A percentile compares a stretch with the other conserved stretches of the same genome.
Evolutionary conservation across 257 asterid genomes (phyloP).

Genomic region (Plantago major): DNA sequence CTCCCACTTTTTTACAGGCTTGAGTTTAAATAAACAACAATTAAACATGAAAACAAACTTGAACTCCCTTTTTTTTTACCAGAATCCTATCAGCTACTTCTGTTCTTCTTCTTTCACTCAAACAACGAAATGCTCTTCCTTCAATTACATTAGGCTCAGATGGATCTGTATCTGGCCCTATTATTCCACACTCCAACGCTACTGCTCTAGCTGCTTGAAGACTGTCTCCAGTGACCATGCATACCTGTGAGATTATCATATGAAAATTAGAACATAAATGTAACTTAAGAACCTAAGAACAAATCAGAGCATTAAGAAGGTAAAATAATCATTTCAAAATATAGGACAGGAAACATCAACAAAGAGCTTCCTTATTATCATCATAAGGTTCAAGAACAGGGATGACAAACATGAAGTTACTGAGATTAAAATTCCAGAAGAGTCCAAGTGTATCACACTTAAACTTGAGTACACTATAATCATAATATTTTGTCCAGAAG

Average conservation of each 20-base stretch:
- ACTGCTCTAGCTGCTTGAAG: constrained; percentile 86
- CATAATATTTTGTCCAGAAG: background rate
- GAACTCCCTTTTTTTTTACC: constrained; percentile 31
- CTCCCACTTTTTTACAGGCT: too few relatives aligned
- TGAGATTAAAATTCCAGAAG: background rate
- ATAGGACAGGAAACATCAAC: background rate
- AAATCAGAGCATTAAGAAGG: too few relatives aligned
- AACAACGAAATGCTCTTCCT: constrained; percentile 66
- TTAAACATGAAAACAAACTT: too few relatives aligned
- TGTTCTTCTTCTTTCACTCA: constrained; percentile 53
- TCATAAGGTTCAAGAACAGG: background rate
- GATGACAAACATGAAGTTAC: background rate
- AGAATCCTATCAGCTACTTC: constrained; percentile 77
- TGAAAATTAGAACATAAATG: constrained; percentile 11
- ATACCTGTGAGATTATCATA: constrained; percentile 43
- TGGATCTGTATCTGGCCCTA: constrained; percentile 61
- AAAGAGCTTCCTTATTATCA: background rate
- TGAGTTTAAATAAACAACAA: too few relatives aligned
- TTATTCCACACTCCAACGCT: constrained; percentile 91
- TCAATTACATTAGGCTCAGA: constrained; percentile 82
- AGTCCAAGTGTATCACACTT: background rate
- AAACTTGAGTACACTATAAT: background rate
- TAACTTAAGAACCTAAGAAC: background rate
- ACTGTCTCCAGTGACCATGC: constrained; percentile 97
- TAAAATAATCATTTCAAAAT: too few relatives aligned